Conservation (phyloP, 352 stramenopile species). For the Pythium phragmiticola region DNA sequence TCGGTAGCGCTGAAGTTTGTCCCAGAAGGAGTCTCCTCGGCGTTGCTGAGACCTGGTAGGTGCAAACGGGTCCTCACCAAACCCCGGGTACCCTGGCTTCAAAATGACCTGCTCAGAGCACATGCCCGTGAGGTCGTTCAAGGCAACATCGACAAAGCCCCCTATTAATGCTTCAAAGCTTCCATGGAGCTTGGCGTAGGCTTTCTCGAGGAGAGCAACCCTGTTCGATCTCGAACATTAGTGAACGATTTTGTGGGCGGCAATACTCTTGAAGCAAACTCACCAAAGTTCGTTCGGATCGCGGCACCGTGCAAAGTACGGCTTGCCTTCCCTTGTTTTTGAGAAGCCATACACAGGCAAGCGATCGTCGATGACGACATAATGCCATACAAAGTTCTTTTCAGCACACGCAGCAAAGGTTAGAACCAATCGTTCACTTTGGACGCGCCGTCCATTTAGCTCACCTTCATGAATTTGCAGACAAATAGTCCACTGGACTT, state of each 20-base stretch:
- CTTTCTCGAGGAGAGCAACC: conserved; percentile 90
- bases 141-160: conserved; percentile 86
- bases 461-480: conserved; percentile 91
- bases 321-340: conserved; percentile 77
- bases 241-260: not conserved
- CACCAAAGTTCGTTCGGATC: conserved; percentile 88
- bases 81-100: conserved; percentile 74
- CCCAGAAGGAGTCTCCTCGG: conserved; percentile 74
- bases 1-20: conserved; percentile 76
- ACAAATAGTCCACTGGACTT: conserved; percentile 84
- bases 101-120: conserved; percentile 88
- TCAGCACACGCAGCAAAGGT: not conserved
- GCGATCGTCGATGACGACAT: conserved; percentile 91
- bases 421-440: not conserved
- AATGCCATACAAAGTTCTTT: conserved; percentile 89
- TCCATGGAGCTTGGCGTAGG: conserved; percentile 91
- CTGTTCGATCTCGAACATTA: conserved; percentile 28
- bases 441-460: not conserved
- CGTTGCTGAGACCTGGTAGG: conserved; percentile 41
- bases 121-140: conserved; percentile 91
- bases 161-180: conserved; percentile 89
- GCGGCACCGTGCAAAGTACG: conserved; percentile 79
- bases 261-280: not conserved
- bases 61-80: conserved; percentile 65
- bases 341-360: conserved; percentile 84